phyloP scores from a whole-genome alignment of 495 filamentous ascomycete species.

The Penicillium coprophilum region DNA sequence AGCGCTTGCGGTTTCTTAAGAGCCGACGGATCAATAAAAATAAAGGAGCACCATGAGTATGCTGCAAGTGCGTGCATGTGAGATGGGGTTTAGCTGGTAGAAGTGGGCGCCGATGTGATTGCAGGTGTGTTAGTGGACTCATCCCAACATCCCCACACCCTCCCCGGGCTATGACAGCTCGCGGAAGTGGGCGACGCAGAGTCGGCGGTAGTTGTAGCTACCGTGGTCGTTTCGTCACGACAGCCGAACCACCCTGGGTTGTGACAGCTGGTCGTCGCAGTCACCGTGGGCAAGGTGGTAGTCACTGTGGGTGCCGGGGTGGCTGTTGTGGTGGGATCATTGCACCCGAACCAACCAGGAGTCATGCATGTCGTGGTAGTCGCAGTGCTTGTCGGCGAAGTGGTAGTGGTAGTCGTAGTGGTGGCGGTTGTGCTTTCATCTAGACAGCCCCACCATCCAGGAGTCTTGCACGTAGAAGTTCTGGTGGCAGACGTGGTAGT shows the following conservation, averaged over 20 bases:
- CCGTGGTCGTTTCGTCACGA: constrained; percentile 55
- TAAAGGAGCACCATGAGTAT: neutral
- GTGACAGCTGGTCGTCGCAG: constrained; percentile 48
- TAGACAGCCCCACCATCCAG: constrained; percentile 65
- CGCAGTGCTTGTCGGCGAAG: constrained; percentile 54
- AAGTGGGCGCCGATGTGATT: neutral
- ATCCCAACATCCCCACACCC: neutral
- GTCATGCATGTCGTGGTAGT: constrained; percentile 84
- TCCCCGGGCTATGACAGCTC: neutral
- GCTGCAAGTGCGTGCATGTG: neutral
- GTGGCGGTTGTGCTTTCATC: constrained; percentile 63
- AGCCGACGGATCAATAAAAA: neutral
- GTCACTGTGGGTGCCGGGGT: constrained; percentile 22
- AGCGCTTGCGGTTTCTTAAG: neutral
- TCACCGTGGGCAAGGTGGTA: constrained; percentile 25
- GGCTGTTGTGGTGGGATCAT: constrained; percentile 41
- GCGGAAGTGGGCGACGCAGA: neutral
- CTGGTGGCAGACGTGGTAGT: constrained; percentile 60
- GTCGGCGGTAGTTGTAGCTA: neutral
- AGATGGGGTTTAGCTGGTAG: neutral
- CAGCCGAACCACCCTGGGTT: constrained; percentile 74
- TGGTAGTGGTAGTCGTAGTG: constrained; percentile 42
- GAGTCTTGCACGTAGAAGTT: constrained; percentile 84
- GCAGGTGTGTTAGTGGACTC: neutral
- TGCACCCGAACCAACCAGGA: constrained; percentile 65